These are phyloP conservation scores for Suillus brevipes DNA, from an alignment of 768 basidiomycete species.

Conservation along the genomic window DNA sequence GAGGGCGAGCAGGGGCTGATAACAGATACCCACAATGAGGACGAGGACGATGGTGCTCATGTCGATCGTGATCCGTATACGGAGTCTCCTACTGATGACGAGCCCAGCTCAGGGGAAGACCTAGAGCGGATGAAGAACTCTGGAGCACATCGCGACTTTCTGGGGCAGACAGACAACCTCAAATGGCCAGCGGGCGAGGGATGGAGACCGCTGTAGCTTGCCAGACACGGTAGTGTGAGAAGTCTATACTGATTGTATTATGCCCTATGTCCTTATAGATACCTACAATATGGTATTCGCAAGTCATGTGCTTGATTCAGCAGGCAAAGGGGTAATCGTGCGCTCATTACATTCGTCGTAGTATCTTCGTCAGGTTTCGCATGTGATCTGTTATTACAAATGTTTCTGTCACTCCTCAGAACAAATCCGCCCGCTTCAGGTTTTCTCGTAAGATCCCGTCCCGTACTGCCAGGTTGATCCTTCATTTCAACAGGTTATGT, in stretches of 20 bases:
- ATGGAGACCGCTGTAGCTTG: slow-evolving; percentile 43
- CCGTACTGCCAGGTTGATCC: slow-evolving; percentile 42
- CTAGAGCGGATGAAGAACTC: slow-evolving; percentile 9
- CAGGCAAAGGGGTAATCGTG: neutral
- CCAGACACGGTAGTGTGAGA: neutral
- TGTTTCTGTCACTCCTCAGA: slow-evolving; percentile 25
- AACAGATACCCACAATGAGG: slow-evolving; percentile 35
- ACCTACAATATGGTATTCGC: neutral
- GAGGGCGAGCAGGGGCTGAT: slow-evolving; percentile 42
- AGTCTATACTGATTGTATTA: neutral
- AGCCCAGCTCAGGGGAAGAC: slow-evolving; percentile 23
- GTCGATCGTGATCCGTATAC: slow-evolving; percentile 22
- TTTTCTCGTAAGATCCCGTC: slow-evolving; percentile 63
- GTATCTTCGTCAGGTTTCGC: neutral
- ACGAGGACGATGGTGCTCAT: slow-evolving; percentile 16
- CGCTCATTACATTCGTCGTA: slow-evolving; percentile 1
- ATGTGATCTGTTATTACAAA: slow-evolving; percentile 3
- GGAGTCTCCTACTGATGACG: slow-evolving; percentile 28
- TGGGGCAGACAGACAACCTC: slow-evolving; percentile 44
- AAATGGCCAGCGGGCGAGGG: slow-evolving; percentile 65
- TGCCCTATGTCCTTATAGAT: neutral
- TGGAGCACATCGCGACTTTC: slow-evolving; percentile 15
- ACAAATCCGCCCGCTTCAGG: slow-evolving; percentile 52
- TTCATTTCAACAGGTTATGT: slow-evolving; percentile 3
- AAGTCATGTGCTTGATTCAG: neutral